These are phyloP conservation scores for Exophiala bonariae DNA, from an alignment of 2,329 filamentous ascomycete genomes.

Conservation along the genomic window DNA sequence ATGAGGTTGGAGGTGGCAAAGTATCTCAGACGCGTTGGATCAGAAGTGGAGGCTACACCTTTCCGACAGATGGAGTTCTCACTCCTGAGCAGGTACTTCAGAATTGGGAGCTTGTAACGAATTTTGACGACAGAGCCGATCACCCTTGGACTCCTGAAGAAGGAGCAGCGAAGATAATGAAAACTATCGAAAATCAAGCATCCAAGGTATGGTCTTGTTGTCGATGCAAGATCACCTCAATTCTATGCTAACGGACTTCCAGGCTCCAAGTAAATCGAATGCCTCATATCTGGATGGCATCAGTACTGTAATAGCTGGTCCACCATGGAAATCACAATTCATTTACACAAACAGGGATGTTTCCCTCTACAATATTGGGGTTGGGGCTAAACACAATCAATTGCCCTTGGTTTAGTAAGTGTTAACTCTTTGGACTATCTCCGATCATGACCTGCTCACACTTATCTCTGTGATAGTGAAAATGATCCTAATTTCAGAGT, in stretches of 20 bases:
- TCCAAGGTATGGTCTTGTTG: too few species aligned
- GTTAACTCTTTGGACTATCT: background rate
- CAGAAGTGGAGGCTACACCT: constrained; percentile 81
- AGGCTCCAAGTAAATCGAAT: constrained; percentile 70
- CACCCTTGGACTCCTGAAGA: constrained; percentile 78
- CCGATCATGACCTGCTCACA: background rate
- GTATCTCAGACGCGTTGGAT: constrained; percentile 90
- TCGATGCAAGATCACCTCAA: constrained; percentile 45
- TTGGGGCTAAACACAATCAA: constrained; percentile 88
- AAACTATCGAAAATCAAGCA: constrained; percentile 72
- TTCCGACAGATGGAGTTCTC: constrained; percentile 79
- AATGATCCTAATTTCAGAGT: constrained; percentile 88
- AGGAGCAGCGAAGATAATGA: constrained; percentile 74
- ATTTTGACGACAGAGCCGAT: constrained; percentile 87
- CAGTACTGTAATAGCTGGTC: background rate
- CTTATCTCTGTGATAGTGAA: constrained; percentile 50
- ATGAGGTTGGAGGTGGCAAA: constrained; percentile 95
- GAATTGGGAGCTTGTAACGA: constrained; percentile 73
- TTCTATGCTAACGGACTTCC: constrained; percentile 28
- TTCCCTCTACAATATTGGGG: constrained; percentile 91
- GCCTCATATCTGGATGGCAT: constrained; percentile 47
- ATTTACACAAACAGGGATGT: constrained; percentile 81
- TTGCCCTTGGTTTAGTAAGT: constrained; percentile 71
- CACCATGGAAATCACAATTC: constrained; percentile 69
- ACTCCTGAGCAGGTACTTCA: constrained; percentile 80